Percentiles rank a stretch among this genome's conserved stretches.
Conservation (phyloP, 257 asterid genomes). For the Jasminum sambac region DNA sequence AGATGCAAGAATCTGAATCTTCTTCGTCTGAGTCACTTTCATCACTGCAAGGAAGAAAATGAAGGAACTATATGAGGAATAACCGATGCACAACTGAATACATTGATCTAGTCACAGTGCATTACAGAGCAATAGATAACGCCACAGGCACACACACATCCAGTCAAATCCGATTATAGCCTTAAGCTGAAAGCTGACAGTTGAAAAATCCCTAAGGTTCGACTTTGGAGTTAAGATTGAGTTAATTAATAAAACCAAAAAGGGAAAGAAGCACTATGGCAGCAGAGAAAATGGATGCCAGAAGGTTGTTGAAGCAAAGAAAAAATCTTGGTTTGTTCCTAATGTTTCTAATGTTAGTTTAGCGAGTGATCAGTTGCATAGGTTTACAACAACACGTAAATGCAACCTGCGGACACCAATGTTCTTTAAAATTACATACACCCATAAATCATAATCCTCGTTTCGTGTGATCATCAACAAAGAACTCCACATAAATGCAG, state of each 20-base stretch:
- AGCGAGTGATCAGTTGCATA: neutral
- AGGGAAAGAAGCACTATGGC: no score
- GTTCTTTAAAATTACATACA: neutral
- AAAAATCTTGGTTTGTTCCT: no score
- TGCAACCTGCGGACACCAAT: neutral
- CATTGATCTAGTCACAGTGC: neutral
- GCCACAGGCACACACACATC: no score
- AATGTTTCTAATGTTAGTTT: neutral
- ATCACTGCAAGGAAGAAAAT: slow-evolving; percentile 51
- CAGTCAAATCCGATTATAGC: no score
- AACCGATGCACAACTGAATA: slow-evolving; percentile 4
- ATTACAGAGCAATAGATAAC: neutral
- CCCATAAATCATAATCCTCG: no score
- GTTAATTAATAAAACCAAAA: no score
- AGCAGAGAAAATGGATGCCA: no score
- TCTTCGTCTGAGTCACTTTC: slow-evolving; percentile 75
- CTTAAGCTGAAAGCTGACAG: no score
- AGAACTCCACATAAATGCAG: neutral
- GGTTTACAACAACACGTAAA: neutral
- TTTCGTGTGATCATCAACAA: neutral
- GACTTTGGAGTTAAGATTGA: no score
- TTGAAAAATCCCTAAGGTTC: no score
- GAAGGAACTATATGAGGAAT: slow-evolving; percentile 14
- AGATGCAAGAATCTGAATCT: slow-evolving; percentile 71
- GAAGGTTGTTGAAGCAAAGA: no score